A percentile compares a stretch with the other conserved stretches of the same genome.
Conservation (phyloP, 2,329 filamentous ascomycete species). For the Monosporascus sp. region DNA sequence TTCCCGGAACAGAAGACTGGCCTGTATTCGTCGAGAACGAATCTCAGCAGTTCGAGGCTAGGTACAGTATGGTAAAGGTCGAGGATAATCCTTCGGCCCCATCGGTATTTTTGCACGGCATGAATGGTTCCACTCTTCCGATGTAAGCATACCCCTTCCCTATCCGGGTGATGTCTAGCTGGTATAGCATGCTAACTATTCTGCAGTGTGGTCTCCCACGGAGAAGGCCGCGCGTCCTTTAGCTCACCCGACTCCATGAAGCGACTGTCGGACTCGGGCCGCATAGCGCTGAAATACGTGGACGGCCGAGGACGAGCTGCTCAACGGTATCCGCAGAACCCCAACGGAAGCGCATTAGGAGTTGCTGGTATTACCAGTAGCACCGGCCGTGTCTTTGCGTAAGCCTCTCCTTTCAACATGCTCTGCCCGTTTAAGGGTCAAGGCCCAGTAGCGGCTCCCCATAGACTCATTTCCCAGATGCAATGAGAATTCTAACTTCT, state of each 20-base stretch:
- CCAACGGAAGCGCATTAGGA: slow-evolving; percentile 76
- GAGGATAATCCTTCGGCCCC: neutral
- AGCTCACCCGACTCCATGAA: slow-evolving; percentile 45
- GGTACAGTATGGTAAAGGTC: slow-evolving; percentile 4
- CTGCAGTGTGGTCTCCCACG: slow-evolving; percentile 67
- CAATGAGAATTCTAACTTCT: slow-evolving; percentile 48
- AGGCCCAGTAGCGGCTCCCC: no score
- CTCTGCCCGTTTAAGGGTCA: no score
- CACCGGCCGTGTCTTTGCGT: no score
- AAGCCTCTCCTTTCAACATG: no score
- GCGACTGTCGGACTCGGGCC: slow-evolving; percentile 57
- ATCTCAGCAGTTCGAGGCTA: neutral
- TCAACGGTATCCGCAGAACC: slow-evolving; percentile 63
- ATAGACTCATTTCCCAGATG: slow-evolving; percentile 35
- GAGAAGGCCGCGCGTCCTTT: slow-evolving; percentile 80
- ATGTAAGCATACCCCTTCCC: slow-evolving; percentile 36
- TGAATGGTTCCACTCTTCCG: slow-evolving; percentile 72
- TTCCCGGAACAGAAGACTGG: slow-evolving; percentile 80
- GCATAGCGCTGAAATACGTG: slow-evolving; percentile 76
- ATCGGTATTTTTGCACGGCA: no score
- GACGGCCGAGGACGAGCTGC: slow-evolving; percentile 75
- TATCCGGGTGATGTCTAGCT: no score
- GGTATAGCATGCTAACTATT: no score
- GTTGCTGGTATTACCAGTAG: slow-evolving; percentile 32
- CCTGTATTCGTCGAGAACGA: slow-evolving; percentile 58